Evolutionary conservation across 2,329 filamentous ascomycete genomes (phyloP), one percentile per base, ranked within the genome.

Genomic region (Daldinia sp.): DNA sequence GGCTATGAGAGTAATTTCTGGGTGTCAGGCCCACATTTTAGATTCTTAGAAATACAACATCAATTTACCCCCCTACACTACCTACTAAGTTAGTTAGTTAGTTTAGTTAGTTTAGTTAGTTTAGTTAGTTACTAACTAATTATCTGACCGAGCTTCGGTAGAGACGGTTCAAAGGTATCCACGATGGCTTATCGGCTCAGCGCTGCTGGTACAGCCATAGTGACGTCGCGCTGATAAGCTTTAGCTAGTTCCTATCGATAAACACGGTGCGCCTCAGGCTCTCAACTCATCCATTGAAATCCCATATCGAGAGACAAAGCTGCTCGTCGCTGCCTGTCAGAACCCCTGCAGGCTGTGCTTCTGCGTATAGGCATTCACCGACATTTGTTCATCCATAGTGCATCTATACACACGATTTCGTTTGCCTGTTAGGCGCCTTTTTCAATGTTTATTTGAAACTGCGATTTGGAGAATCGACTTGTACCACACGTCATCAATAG

Each of bases 181-280:
- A 65, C 55, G 62, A 61, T 23, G 68, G 65, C 68, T 65, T 71
- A 71, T 69, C 66, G 20, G 20, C 20, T 23, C 30, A 56, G 35
- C 13, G 26, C 13, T 30, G 26, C 23, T 12, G 37, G 4, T 26
- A 23, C 15, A 50, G 46, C 26, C 26, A n/a, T 63, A 56, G 73
- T 77, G 75, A 77, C 74, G 74, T 76, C 72, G 74, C 71, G 72
- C 65, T 70, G 75, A 76, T 76, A 75, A 74, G 73, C 55, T 61
- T 39, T 23, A 66, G 46, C 54, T 44, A 35, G 15, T 23, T 1
- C 33, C 33, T 33, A 33, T 9, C 18, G 33, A 37, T 51, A 51
- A 63, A 62, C 57, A 67, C 62, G 51, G 54, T 59, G 18, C 51
- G 23, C 46, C 46, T 60, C 26, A 46, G 60, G 46, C 63, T 63